Evolutionary conservation across 805 yeast species (phyloP).

Genomic region (Nakazawaea populi): DNA sequence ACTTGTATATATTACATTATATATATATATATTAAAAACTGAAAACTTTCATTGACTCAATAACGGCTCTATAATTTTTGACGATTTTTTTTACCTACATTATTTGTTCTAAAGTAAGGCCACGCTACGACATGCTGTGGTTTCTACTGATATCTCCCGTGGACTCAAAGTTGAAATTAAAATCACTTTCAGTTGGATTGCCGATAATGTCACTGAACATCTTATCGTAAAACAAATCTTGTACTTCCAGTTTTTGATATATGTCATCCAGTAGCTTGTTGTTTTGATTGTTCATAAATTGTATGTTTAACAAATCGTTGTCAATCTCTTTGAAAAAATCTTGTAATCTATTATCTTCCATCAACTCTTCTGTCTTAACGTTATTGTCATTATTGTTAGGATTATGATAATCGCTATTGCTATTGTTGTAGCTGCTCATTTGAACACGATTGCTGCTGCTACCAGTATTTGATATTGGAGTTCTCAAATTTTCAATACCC

Average conservation of each 20-base stretch:
- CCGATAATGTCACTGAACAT: neutral
- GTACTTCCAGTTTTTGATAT: neutral
- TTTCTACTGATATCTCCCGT: constrained; percentile 9
- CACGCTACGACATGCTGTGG: neutral
- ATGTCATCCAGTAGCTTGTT: neutral
- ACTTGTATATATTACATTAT: neutral
- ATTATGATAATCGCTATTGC: neutral
- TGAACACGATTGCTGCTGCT: neutral
- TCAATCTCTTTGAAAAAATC: constrained; percentile 10
- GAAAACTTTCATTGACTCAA: neutral
- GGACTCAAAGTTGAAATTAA: constrained; percentile 3
- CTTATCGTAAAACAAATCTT: neutral
- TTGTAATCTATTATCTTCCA: constrained; percentile 2
- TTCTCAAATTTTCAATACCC: constrained; percentile 29
- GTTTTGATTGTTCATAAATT: constrained; percentile 3
- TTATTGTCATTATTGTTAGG: neutral
- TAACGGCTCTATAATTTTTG: neutral
- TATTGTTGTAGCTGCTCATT: neutral
- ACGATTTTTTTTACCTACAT: too few species aligned
- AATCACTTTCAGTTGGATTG: neutral
- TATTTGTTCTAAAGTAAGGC: too few species aligned
- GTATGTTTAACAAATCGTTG: constrained; percentile 9
- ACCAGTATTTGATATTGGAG: constrained; percentile 10
- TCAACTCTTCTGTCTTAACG: neutral
- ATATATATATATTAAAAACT: neutral